Percentiles rank a stretch among this genome's conserved stretches.
phyloP scores from a whole-genome alignment of 2,329 filamentous ascomycete species.

The Lasiodiplodia gonubiensis region DNA sequence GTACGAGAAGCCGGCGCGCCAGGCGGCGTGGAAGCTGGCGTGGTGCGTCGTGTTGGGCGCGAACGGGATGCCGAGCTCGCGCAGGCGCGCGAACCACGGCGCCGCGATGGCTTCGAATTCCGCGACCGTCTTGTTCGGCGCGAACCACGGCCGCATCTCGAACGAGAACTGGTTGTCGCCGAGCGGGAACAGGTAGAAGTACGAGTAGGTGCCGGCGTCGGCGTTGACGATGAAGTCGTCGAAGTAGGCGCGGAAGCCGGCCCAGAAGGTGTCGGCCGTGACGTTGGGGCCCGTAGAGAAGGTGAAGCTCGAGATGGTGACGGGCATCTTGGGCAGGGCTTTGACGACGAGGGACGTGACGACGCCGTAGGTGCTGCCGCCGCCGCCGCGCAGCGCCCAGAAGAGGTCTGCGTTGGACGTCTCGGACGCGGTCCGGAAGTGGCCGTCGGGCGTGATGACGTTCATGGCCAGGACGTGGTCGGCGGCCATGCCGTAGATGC shows the following conservation, averaged over 20 bases:
- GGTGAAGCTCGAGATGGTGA: neutral
- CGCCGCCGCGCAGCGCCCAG: conserved; percentile 44
- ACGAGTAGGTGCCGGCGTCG: neutral
- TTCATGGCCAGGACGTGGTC: conserved; percentile 41
- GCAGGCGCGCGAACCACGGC: conserved; percentile 39
- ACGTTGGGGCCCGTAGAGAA: neutral
- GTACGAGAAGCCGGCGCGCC: conserved; percentile 37
- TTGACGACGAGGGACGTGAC: conserved; percentile 43
- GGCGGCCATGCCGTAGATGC: conserved; percentile 47
- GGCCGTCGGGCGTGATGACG: conserved; percentile 42
- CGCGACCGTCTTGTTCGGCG: conserved; percentile 37
- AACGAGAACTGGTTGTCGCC: neutral
- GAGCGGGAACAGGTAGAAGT: neutral
- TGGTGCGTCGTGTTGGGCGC: conserved; percentile 47
- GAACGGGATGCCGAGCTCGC: conserved; percentile 40
- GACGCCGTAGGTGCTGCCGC: conserved; percentile 43
- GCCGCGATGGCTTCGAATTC: conserved; percentile 43
- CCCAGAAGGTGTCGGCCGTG: neutral
- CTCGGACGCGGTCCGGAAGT: conserved; percentile 36
- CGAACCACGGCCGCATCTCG: too few species aligned
- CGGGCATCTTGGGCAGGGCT: conserved; percentile 41
- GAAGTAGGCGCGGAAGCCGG: neutral
- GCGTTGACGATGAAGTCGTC: neutral
- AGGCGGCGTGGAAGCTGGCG: conserved; percentile 5
- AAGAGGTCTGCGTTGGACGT: conserved; percentile 41